These are phyloP conservation scores for Coix lacrymajobi DNA, from an alignment of 176 grass and related monocot genomes.

Conservation along the genomic window DNA sequence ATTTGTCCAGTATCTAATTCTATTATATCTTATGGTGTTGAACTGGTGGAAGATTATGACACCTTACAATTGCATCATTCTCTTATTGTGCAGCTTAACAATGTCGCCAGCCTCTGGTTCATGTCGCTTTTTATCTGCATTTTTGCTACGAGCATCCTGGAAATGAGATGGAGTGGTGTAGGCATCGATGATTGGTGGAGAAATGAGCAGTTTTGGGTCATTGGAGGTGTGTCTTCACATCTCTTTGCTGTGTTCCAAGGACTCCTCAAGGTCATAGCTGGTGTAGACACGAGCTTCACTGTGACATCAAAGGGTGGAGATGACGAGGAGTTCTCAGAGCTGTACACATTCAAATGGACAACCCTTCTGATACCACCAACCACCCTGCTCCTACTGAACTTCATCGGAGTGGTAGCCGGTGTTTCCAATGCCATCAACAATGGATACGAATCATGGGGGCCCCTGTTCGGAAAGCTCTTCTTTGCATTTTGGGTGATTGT, in stretches of 20 bases:
- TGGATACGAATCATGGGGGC: slow-evolving; percentile 68
- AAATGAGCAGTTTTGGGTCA: slow-evolving; percentile 79
- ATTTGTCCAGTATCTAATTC: background rate
- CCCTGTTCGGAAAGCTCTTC: slow-evolving; percentile 69
- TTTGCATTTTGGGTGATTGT: slow-evolving; percentile 80
- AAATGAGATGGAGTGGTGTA: slow-evolving; percentile 77
- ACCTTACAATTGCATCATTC: background rate
- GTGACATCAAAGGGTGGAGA: slow-evolving; percentile 72
- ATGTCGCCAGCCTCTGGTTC: slow-evolving; percentile 71
- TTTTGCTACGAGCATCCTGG: slow-evolving; percentile 61
- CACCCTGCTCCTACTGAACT: slow-evolving; percentile 53
- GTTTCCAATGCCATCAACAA: slow-evolving; percentile 71
- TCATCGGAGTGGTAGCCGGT: slow-evolving; percentile 63
- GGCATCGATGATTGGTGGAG: slow-evolving; percentile 75
- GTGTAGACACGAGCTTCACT: slow-evolving; percentile 67
- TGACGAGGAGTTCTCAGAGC: slow-evolving; percentile 62
- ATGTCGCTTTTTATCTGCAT: slow-evolving; percentile 74
- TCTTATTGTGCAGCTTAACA: slow-evolving; percentile 46
- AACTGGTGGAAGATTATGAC: background rate
- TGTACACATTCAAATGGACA: slow-evolving; percentile 75
- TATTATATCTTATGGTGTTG: background rate
- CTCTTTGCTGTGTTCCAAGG: slow-evolving; percentile 71
- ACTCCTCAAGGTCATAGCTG: slow-evolving; percentile 65
- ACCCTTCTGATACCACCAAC: slow-evolving; percentile 67
- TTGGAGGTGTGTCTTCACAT: slow-evolving; percentile 67